A percentile compares a stretch with the other conserved stretches of the same genome.
phyloP scores from a whole-genome alignment of 768 basidiomycete genomes.

The Cystofilobasidium bisporidii region DNA sequence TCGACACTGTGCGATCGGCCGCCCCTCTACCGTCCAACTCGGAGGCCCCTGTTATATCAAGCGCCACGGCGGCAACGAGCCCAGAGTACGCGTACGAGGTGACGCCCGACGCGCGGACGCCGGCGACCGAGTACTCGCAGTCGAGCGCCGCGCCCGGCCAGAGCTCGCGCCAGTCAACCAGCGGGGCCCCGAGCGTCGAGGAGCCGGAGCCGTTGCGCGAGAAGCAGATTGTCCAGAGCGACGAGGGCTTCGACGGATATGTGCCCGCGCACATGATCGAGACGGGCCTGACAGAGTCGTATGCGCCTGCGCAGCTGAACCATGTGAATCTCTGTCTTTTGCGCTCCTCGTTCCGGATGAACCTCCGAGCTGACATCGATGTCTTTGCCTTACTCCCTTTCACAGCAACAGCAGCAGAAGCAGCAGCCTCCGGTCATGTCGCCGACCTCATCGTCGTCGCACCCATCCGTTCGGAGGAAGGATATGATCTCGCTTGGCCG shows the following conservation, averaged over 20 bases:
- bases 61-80: neutral
- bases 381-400: too few relatives aligned
- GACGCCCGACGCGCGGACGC: neutral
- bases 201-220: neutral
- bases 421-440: neutral
- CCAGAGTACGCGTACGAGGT: neutral
- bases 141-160: neutral
- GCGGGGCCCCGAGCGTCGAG: neutral
- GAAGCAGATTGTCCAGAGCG: constrained; percentile 49
- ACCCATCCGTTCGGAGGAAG: neutral
- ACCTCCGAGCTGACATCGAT: too few relatives aligned
- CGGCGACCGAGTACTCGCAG: neutral
- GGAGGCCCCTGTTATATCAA: too few relatives aligned
- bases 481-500: constrained; percentile 22
- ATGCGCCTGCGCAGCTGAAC: neutral
- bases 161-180: neutral
- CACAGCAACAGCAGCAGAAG: neutral
- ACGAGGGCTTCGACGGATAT: constrained; percentile 58
- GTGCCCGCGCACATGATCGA: constrained; percentile 41
- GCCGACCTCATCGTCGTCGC: neutral
- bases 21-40: too few relatives aligned
- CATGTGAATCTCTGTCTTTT: neutral
- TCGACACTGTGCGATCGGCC: neutral
- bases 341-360: too few relatives aligned
- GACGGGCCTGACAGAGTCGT: neutral